Conservation (phyloP, 441 rosid genomes). For the California macrophylla region DNA sequence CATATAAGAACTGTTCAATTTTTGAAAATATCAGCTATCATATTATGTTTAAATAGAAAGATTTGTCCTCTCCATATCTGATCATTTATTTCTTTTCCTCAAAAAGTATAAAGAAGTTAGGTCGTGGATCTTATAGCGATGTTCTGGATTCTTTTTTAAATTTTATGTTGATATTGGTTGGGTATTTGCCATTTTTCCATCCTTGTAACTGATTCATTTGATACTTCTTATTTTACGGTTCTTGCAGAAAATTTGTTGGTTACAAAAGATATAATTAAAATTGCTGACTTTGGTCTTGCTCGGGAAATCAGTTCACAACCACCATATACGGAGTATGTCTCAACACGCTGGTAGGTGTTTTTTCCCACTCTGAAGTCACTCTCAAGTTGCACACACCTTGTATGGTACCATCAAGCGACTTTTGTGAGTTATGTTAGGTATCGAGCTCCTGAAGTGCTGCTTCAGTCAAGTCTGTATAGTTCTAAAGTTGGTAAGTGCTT, state of each 20-base stretch:
- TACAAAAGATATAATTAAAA: constrained; percentile 58
- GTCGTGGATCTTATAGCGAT: neutral
- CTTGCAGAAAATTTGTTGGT: constrained; percentile 68
- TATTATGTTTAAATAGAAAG: neutral
- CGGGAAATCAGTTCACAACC: constrained; percentile 75
- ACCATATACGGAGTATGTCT: constrained; percentile 83
- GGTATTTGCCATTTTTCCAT: neutral
- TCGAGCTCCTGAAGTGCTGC: constrained; percentile 91
- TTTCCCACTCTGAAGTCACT: constrained; percentile 1
- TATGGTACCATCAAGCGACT: neutral
- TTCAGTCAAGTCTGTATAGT: constrained; percentile 62
- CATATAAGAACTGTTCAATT: neutral
- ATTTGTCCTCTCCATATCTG: neutral
- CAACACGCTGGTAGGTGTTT: constrained; percentile 77
- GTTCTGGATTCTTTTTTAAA: neutral
- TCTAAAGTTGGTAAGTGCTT: constrained; percentile 72
- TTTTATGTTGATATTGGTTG: neutral
- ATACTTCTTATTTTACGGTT: neutral
- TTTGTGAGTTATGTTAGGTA: constrained; percentile 41
- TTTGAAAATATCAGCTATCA: neutral
- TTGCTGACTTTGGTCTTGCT: constrained; percentile 97
- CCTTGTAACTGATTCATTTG: neutral
- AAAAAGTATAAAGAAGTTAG: neutral
- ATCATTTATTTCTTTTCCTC: neutral
- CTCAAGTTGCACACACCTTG: neutral